Conservation (phyloP, 257 asterid species). For the Nicotiana attenuata region DNA sequence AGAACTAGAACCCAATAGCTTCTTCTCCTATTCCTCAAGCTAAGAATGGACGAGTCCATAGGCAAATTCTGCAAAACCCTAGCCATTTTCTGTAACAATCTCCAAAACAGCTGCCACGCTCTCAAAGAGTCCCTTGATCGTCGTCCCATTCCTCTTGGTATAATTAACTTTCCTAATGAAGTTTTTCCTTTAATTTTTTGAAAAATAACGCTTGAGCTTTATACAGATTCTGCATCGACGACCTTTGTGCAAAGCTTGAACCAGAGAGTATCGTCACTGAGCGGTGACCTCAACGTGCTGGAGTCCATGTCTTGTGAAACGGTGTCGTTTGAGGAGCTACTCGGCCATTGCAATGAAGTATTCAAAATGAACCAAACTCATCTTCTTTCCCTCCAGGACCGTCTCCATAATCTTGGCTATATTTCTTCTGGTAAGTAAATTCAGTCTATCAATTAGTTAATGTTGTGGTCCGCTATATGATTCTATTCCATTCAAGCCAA, state of each 20-base stretch:
- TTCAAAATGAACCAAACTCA: conserved; percentile 59
- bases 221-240: conserved; percentile 78
- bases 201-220: neutral
- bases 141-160: conserved; percentile 91
- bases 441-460: neutral
- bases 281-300: conserved; percentile 67
- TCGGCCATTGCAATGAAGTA: conserved; percentile 86
- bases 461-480: neutral
- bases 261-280: conserved; percentile 47
- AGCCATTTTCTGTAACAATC: conserved; percentile 78
- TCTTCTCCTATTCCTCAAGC: neutral
- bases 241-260: conserved; percentile 71
- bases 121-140: conserved; percentile 76
- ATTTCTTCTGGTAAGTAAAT: conserved; percentile 10
- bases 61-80: conserved; percentile 51
- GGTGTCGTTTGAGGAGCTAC: conserved; percentile 93
- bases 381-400: conserved; percentile 48
- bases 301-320: conserved; percentile 83
- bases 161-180: neutral
- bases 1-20: neutral
- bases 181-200: neutral
- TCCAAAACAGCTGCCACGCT: conserved; percentile 59
- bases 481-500: neutral
- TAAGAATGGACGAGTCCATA: conserved; percentile 56
- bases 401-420: conserved; percentile 25